A percentile compares a stretch with the other conserved stretches of the same genome.
phyloP scores from a whole-genome alignment of 2,329 filamentous ascomycete species.

The Penicillium sp. region DNA sequence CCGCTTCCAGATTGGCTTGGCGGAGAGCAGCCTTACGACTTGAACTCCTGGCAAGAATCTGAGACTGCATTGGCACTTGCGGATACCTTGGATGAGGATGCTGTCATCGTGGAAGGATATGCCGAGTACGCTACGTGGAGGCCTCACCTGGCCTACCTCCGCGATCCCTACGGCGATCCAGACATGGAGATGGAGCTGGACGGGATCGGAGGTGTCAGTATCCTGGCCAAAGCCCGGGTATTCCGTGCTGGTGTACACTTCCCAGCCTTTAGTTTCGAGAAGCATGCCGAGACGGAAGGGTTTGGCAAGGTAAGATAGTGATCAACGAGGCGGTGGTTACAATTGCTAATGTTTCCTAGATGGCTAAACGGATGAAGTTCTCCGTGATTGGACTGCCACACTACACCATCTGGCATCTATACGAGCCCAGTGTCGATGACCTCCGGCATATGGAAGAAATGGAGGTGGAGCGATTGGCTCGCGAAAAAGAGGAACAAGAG shows the following conservation, averaged over 20 bases:
- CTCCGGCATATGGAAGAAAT: constrained; percentile 98
- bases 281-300: constrained; percentile 96
- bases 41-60: constrained; percentile 99
- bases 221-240: constrained; percentile 91
- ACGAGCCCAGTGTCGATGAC: constrained; percentile 97
- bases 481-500: constrained; percentile 76
- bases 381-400: constrained; percentile 94
- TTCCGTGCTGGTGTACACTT: constrained; percentile 96
- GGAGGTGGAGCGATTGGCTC: constrained; percentile 79
- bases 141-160: constrained; percentile 91
- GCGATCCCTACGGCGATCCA: constrained; percentile 94
- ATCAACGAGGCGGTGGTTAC: not conserved
- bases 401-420: constrained; percentile 99
- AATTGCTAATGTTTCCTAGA: constrained; percentile 55
- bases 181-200: constrained; percentile 99
- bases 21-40: constrained; percentile 94
- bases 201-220: constrained; percentile 95
- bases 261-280: constrained; percentile 97
- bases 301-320: constrained; percentile 79
- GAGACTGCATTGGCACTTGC: constrained; percentile 92
- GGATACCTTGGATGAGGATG: constrained; percentile 94
- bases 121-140: constrained; percentile 98
- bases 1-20: constrained; percentile 98
- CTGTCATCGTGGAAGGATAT: constrained; percentile 97
- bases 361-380: constrained; percentile 94